Conservation (phyloP, 2,329 filamentous ascomycete species). For the Colletotrichum truncatum region DNA sequence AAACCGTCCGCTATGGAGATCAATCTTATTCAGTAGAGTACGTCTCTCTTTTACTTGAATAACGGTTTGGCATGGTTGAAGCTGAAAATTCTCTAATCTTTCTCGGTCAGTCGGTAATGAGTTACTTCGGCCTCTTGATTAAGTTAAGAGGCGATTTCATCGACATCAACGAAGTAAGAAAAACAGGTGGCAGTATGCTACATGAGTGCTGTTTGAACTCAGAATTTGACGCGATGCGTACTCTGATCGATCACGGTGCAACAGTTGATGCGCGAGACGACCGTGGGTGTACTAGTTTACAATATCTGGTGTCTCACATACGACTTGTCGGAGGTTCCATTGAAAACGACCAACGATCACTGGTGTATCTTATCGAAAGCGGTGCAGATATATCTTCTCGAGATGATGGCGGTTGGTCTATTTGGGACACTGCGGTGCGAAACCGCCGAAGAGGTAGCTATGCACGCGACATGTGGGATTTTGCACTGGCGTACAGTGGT, state of each 20-base stretch:
- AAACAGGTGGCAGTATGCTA: too few relatives aligned
- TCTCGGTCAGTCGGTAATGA: neutral
- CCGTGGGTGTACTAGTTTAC: neutral
- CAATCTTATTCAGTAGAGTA: too few relatives aligned
- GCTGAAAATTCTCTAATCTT: neutral
- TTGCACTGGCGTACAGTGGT: neutral
- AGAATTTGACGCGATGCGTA: neutral
- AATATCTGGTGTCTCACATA: neutral
- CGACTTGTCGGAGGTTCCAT: rapidly evolving
- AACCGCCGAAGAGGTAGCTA: neutral
- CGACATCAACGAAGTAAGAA: too few relatives aligned
- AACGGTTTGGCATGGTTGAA: neutral
- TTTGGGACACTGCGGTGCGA: neutral
- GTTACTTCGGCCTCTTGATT: too few relatives aligned
- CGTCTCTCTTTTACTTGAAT: too few relatives aligned
- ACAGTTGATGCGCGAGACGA: neutral
- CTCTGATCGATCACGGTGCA: neutral
- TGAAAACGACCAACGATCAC: neutral
- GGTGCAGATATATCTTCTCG: neutral
- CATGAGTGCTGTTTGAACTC: neutral
- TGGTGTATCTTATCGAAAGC: neutral
- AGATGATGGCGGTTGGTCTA: neutral
- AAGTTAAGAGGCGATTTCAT: neutral
- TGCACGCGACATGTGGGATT: neutral
- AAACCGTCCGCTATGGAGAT: too few relatives aligned